Evolutionary conservation across 2,329 filamentous ascomycete genomes (phyloP).

Genomic region (Aspergillus ochraceoroseus): DNA sequence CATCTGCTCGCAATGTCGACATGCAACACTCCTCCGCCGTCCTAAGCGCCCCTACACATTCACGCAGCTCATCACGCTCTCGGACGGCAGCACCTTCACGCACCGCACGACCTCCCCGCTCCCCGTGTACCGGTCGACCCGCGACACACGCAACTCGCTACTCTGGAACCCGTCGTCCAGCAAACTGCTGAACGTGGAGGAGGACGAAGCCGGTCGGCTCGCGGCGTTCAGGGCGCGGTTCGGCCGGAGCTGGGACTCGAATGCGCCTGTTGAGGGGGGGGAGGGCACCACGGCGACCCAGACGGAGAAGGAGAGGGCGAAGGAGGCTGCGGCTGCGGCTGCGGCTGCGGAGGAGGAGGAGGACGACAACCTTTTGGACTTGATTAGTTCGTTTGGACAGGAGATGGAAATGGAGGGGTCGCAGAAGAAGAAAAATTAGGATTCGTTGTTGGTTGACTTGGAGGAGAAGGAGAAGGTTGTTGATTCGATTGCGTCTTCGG

Average conservation of each 20-base stretch:
- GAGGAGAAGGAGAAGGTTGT: background rate
- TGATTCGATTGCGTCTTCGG: too few species aligned
- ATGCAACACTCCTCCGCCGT: conserved; percentile 78
- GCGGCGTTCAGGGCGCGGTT: conserved; percentile 80
- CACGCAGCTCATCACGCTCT: conserved; percentile 91
- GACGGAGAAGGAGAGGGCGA: conserved; percentile 13
- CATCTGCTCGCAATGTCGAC: conserved; percentile 60
- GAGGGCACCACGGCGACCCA: background rate
- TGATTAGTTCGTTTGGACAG: conserved; percentile 51
- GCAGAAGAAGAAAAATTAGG: conserved; percentile 35
- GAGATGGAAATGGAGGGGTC: conserved; percentile 34
- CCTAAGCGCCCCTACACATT: conserved; percentile 93
- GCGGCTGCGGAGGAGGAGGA: conserved; percentile 44
- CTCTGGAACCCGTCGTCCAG: conserved; percentile 85
- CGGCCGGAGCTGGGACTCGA: conserved; percentile 74
- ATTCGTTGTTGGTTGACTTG: conserved; percentile 1
- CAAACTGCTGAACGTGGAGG: conserved; percentile 79
- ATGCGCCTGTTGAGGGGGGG: conserved; percentile 31
- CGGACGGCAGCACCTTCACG: conserved; percentile 75
- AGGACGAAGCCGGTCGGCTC: conserved; percentile 88
- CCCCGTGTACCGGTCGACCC: conserved; percentile 59
- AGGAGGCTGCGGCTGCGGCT: conserved; percentile 29
- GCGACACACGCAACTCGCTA: conserved; percentile 83
- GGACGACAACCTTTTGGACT: conserved; percentile 54
- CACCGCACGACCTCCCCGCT: conserved; percentile 49